These are phyloP conservation scores for Podila epigama DNA, from an alignment of 192 early-diverging fungal species.

Conservation along the genomic window DNA sequence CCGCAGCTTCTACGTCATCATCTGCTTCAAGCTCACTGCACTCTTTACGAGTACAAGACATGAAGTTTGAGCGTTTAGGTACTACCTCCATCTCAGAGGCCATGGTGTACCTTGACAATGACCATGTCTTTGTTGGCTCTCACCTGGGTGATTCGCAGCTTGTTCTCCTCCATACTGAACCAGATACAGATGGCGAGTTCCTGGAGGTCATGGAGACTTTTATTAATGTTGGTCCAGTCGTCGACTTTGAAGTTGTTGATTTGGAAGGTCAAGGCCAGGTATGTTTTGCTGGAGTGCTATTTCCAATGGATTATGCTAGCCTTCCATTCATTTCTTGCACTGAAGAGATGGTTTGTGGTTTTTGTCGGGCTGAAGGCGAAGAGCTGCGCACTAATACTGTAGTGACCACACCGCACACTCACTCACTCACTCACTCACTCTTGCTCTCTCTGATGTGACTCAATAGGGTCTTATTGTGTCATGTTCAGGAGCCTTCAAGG, in stretches of 20 bases:
- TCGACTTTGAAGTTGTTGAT: conserved; percentile 88
- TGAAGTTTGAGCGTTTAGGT: conserved; percentile 56
- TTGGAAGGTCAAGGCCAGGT: conserved; percentile 69
- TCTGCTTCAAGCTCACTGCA: not conserved
- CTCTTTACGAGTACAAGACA: conserved; percentile 19
- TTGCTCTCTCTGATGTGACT: not conserved
- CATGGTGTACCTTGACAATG: conserved; percentile 73
- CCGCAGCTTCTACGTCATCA: not conserved
- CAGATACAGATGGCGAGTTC: conserved; percentile 53
- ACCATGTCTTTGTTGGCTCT: conserved; percentile 84
- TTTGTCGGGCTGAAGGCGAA: too few species aligned
- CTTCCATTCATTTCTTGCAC: too few species aligned
- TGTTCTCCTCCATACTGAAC: conserved; percentile 62
- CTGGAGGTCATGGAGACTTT: conserved; percentile 69
- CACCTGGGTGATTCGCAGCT: conserved; percentile 86
- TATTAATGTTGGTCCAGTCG: conserved; percentile 82
- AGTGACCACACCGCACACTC: too few species aligned
- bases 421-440: too few species aligned
- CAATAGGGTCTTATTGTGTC: conserved; percentile 79
- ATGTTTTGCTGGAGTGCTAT: not conserved
- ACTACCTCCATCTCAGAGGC: conserved; percentile 61
- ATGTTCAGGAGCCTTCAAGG: conserved; percentile 79
- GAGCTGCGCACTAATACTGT: too few species aligned
- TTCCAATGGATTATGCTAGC: not conserved
- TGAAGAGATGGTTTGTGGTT: not conserved